phyloP scores from a whole-genome alignment of 176 grass and related monocot species.

The Eleusine indica region DNA sequence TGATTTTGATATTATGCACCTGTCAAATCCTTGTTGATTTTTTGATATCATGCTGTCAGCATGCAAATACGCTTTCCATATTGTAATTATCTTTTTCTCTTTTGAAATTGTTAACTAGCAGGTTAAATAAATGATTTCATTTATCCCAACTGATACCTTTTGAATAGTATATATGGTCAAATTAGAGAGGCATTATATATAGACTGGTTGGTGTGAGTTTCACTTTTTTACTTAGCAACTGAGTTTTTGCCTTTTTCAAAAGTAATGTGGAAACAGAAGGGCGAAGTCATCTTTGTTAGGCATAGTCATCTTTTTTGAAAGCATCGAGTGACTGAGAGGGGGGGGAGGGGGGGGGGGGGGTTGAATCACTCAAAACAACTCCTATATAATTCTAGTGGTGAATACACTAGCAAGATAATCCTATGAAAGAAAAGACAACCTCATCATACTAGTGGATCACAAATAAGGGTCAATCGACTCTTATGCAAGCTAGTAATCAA shows the following conservation, averaged over 20 bases:
- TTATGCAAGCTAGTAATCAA: no score
- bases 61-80: constrained; percentile 22
- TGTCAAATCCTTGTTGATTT: not conserved
- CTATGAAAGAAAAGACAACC: no score
- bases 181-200: not conserved
- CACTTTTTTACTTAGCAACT: constrained; percentile 33
- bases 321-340: no score
- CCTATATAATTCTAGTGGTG: no score
- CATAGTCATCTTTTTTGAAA: not conserved
- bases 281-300: not conserved
- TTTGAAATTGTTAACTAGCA: not conserved
- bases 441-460: no score
- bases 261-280: not conserved
- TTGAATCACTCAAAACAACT: no score
- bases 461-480: no score
- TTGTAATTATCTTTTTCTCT: constrained; percentile 3
- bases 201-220: not conserved
- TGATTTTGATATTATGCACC: not conserved
- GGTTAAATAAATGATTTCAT: not conserved
- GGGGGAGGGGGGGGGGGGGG: no score
- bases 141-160: constrained; percentile 17
- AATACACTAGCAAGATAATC: no score
- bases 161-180: constrained; percentile 14
- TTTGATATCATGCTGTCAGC: constrained; percentile 28
- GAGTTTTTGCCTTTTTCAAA: constrained; percentile 16